Percentiles rank a stretch among this genome's conserved stretches.
Evolutionary conservation across 805 yeast species (phyloP).

Genomic region (Sungouiella blattae): DNA sequence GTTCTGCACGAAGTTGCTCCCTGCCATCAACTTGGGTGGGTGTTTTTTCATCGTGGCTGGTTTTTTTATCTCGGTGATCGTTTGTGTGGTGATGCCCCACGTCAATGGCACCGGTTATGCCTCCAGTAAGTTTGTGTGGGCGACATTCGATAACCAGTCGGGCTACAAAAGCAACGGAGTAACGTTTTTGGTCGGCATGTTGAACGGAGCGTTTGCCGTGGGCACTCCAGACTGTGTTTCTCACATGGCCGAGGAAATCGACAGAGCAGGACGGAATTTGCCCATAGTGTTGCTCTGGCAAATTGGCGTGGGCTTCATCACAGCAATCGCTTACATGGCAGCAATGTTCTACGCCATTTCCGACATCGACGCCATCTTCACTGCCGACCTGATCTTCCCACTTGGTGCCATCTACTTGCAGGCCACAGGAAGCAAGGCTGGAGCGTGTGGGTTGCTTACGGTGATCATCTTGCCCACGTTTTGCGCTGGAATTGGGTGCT

Average conservation of each 20-base stretch:
- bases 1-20: not conserved
- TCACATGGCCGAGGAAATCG: not conserved
- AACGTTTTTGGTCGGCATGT: not conserved
- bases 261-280: not conserved
- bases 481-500: not conserved
- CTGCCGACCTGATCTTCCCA: not conserved
- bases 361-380: not conserved
- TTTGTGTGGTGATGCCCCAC: not conserved
- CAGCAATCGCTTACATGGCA: not conserved
- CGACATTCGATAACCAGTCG: not conserved
- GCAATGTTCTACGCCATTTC: not conserved
- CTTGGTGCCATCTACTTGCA: not conserved
- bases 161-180: not conserved
- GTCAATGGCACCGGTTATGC: not conserved
- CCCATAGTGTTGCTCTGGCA: not conserved
- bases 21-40: not conserved
- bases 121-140: not conserved
- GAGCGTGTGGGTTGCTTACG: not conserved
- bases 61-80: not conserved
- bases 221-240: not conserved
- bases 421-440: not conserved
- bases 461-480: not conserved
- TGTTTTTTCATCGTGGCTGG: not conserved
- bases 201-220: not conserved
- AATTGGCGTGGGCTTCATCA: not conserved